Conservation (phyloP, 2,329 filamentous ascomycete species). For the Penicillium sclerotiorum region DNA sequence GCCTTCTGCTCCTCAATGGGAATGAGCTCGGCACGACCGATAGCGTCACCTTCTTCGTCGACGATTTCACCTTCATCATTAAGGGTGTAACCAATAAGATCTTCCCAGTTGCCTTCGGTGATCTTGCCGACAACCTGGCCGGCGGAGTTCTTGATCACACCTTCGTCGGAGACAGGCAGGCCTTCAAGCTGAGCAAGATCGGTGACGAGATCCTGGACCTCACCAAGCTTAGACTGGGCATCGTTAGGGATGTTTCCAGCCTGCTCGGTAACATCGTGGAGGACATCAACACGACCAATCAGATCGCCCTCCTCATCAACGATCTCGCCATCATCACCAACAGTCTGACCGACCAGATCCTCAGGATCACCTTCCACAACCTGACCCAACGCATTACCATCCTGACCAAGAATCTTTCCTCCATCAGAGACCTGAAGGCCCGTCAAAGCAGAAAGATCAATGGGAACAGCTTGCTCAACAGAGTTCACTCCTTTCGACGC, state of each 20-base stretch:
- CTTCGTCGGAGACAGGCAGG: slow-evolving; percentile 55
- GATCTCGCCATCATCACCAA: slow-evolving; percentile 42
- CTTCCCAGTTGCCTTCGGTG: slow-evolving; percentile 45
- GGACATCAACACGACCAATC: slow-evolving; percentile 39
- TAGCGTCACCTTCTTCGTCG: slow-evolving; percentile 42
- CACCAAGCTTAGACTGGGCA: slow-evolving; percentile 18
- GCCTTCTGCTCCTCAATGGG: slow-evolving; percentile 31
- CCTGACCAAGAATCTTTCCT: slow-evolving; percentile 40
- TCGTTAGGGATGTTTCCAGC: slow-evolving; percentile 24
- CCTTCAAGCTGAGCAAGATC: slow-evolving; percentile 40
- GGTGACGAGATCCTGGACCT: slow-evolving; percentile 31
- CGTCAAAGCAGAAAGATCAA: slow-evolving; percentile 41
- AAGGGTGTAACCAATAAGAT: slow-evolving; percentile 43
- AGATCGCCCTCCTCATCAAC: slow-evolving; percentile 36
- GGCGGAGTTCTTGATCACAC: slow-evolving; percentile 52
- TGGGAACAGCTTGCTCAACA: slow-evolving; percentile 17
- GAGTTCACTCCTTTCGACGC: slow-evolving; percentile 10
- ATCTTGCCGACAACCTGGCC: slow-evolving; percentile 43
- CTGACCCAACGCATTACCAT: slow-evolving; percentile 40
- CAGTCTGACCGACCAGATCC: slow-evolving; percentile 44
- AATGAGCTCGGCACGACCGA: slow-evolving; percentile 35
- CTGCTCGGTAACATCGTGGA: slow-evolving; percentile 19
- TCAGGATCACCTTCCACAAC: slow-evolving; percentile 46
- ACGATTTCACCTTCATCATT: slow-evolving; percentile 46
- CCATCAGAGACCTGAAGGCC: slow-evolving; percentile 42